Conservation (phyloP, 176 grass and related monocot genomes). For the Triticum dicoccoides region DNA sequence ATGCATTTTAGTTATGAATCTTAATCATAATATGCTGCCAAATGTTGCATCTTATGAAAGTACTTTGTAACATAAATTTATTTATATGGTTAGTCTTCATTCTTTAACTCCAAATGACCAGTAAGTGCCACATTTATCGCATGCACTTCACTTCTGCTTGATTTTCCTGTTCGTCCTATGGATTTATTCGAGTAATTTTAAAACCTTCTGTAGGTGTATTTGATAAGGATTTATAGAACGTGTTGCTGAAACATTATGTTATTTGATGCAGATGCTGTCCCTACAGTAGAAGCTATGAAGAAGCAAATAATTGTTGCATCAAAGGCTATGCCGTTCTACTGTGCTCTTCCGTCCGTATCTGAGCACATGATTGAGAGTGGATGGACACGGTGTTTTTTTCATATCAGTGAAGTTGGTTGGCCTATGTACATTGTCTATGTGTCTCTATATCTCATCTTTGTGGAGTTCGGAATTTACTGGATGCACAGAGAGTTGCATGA, state of each 20-base stretch:
- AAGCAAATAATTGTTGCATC: slow-evolving; percentile 85
- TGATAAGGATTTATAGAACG: not conserved
- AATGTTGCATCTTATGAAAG: not conserved
- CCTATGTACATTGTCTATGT: slow-evolving; percentile 52
- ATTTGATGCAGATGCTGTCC: slow-evolving; percentile 69
- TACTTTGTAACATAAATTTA: not conserved
- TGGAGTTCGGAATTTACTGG: slow-evolving; percentile 98
- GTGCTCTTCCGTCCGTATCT: slow-evolving; percentile 69
- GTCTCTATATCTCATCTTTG: slow-evolving; percentile 58
- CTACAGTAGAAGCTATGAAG: slow-evolving; percentile 80
- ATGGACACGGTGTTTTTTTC: slow-evolving; percentile 78
- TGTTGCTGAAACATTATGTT: not conserved
- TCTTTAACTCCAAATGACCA: not conserved
- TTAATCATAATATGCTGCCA: not conserved
- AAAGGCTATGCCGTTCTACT: slow-evolving; percentile 86
- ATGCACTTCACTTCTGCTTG: not conserved
- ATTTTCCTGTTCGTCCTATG: not conserved
- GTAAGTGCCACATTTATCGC: not conserved
- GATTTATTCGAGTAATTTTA: not conserved
- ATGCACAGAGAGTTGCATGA: slow-evolving; percentile 99
- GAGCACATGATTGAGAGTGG: slow-evolving; percentile 88
- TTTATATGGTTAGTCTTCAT: not conserved
- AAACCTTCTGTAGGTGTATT: slow-evolving; percentile 18
- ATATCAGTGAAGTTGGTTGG: slow-evolving; percentile 73
- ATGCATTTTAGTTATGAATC: too few species aligned